phyloP scores from a whole-genome alignment of 192 early-diverging fungal species.

The Gonapodya prolifera region DNA sequence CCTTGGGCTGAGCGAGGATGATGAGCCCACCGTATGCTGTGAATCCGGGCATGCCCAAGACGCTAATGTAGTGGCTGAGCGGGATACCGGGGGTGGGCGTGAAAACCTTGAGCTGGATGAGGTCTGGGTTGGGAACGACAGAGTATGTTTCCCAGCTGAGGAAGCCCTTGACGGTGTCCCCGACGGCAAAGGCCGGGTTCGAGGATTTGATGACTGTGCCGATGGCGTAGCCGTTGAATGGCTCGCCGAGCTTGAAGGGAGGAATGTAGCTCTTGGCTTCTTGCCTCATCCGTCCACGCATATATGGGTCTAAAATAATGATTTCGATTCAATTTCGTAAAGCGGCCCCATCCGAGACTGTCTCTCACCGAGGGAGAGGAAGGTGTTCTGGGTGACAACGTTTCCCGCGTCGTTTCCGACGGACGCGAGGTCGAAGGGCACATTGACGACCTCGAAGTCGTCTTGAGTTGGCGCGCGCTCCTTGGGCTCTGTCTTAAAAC shows the following conservation, averaged over 20 bases:
- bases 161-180: constrained; percentile 47
- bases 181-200: constrained; percentile 36
- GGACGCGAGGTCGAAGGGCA: neutral
- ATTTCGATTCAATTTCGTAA: neutral
- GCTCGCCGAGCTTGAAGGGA: constrained; percentile 39
- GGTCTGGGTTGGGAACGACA: constrained; percentile 19
- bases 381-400: neutral
- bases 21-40: constrained; percentile 24
- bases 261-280: constrained; percentile 23
- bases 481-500: too few species aligned
- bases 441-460: neutral
- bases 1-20: constrained; percentile 53
- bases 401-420: neutral
- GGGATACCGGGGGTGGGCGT: constrained; percentile 26
- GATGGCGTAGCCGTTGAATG: constrained; percentile 48
- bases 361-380: neutral
- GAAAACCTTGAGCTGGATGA: constrained; percentile 17
- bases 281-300: constrained; percentile 36
- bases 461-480: too few species aligned
- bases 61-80: constrained; percentile 43
- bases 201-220: constrained; percentile 53
- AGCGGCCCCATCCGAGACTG: neutral
- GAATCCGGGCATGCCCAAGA: constrained; percentile 58
- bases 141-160: constrained; percentile 47
- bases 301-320: neutral